Evolutionary conservation across 129 eudicot genomes (phyloP).

Genomic region (Calendula officinalis): DNA sequence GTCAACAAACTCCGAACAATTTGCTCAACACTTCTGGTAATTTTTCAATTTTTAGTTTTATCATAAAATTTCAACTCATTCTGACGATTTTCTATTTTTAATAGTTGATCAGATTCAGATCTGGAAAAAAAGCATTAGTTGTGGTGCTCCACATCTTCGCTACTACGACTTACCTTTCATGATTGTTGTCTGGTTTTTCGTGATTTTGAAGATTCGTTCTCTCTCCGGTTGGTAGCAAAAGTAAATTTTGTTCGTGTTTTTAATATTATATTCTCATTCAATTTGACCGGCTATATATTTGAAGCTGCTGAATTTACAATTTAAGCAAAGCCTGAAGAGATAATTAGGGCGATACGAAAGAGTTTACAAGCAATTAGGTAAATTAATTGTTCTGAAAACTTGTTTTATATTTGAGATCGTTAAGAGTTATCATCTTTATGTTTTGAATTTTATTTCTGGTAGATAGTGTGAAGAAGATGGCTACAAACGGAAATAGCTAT

Average conservation of each 20-base stretch:
- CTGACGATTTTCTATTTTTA: neutral
- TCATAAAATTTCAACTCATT: neutral
- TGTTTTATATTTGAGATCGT: neutral
- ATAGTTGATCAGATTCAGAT: constrained; percentile 40
- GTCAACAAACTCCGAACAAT: neutral
- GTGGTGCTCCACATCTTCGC: constrained; percentile 29
- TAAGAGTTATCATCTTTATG: neutral
- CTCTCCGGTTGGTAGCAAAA: constrained; percentile 20
- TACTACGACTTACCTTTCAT: constrained; percentile 29
- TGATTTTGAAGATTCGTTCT: constrained; percentile 37
- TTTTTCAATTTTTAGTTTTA: neutral
- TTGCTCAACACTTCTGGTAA: neutral
- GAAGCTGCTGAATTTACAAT: constrained; percentile 11
- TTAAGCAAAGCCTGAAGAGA: neutral
- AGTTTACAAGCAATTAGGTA: no score
- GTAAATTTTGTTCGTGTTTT: neutral
- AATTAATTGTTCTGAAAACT: neutral
- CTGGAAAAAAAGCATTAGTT: constrained; percentile 28
- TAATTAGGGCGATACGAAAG: neutral
- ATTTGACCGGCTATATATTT: constrained; percentile 25
- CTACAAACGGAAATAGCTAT: constrained; percentile 43
- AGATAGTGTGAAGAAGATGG: constrained; percentile 28
- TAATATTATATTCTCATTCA: neutral
- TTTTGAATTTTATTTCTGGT: neutral
- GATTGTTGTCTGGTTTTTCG: constrained; percentile 30